These are phyloP conservation scores for Kurtzmaniella fragi DNA, from an alignment of 805 yeast species.

Conservation along the genomic window DNA sequence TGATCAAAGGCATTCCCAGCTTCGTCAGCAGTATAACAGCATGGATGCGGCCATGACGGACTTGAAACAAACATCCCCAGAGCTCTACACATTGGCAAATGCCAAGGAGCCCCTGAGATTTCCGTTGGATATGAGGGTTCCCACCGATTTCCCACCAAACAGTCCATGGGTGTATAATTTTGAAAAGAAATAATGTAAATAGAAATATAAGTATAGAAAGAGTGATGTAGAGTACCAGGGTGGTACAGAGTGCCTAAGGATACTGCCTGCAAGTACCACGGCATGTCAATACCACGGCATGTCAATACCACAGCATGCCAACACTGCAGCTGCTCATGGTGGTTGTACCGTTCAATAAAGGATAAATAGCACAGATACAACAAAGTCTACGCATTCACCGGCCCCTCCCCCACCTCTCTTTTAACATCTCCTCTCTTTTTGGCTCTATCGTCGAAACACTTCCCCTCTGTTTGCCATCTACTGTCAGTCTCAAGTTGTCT, in stretches of 20 bases:
- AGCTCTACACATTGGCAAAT: slow-evolving; percentile 60
- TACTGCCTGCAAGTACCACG: too few relatives aligned
- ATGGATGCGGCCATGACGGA: slow-evolving; percentile 71
- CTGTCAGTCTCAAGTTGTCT: too few relatives aligned
- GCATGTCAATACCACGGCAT: too few relatives aligned
- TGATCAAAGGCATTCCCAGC: slow-evolving; percentile 30
- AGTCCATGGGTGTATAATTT: slow-evolving; percentile 68
- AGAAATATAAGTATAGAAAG: background rate
- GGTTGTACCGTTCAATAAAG: too few relatives aligned
- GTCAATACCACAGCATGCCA: too few relatives aligned
- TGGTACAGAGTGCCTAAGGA: background rate
- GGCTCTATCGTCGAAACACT: too few relatives aligned
- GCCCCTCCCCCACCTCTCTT: too few relatives aligned
- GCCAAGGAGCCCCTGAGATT: slow-evolving; percentile 57
- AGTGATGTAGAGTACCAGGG: background rate
- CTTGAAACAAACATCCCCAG: slow-evolving; percentile 47
- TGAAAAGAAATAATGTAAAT: slow-evolving; percentile 1
- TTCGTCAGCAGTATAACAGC: slow-evolving; percentile 58
- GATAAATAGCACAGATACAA: too few relatives aligned
- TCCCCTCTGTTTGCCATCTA: too few relatives aligned
- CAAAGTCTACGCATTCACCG: too few relatives aligned
- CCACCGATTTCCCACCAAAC: slow-evolving; percentile 85
- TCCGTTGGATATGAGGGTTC: slow-evolving; percentile 80
- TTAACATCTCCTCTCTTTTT: too few relatives aligned
- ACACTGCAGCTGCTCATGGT: too few relatives aligned